A percentile compares a stretch with the other conserved stretches of the same genome.
Conservation (phyloP, 2,329 filamentous ascomycete genomes). For the Colletotrichum trifolii region DNA sequence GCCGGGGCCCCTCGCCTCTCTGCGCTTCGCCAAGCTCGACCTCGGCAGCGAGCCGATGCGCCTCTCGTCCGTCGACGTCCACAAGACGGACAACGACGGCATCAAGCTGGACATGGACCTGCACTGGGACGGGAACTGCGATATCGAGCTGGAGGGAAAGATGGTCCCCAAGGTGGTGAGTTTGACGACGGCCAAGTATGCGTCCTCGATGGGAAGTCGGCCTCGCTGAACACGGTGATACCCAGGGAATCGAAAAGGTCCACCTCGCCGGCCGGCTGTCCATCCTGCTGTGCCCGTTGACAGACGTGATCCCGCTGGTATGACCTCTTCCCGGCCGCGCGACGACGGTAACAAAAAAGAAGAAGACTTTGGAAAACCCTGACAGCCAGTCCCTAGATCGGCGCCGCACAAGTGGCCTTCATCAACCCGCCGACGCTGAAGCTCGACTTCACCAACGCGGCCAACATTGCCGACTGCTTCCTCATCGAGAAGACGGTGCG, state of each 20-base stretch:
- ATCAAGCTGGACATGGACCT: slow-evolving; percentile 62
- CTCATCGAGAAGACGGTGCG: slow-evolving; percentile 55
- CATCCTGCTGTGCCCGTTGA: slow-evolving; percentile 56
- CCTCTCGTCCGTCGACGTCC: slow-evolving; percentile 55
- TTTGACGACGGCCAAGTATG: neutral
- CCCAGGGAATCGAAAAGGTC: slow-evolving; percentile 57
- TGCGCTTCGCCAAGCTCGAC: slow-evolving; percentile 58
- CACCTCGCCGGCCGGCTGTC: slow-evolving; percentile 56
- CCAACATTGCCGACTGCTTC: slow-evolving; percentile 55
- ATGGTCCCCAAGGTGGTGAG: slow-evolving; percentile 55
- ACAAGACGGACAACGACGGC: slow-evolving; percentile 54
- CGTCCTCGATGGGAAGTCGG: neutral
- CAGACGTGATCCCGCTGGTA: slow-evolving; percentile 58
- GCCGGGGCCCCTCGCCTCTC: slow-evolving; percentile 53
- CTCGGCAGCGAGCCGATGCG: slow-evolving; percentile 54
- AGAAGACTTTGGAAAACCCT: neutral
- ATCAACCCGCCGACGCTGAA: slow-evolving; percentile 59
- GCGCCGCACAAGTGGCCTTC: slow-evolving; percentile 59
- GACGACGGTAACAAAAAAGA: neutral
- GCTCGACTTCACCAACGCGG: slow-evolving; percentile 59
- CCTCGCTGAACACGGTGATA: slow-evolving; percentile 16
- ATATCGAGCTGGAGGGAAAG: slow-evolving; percentile 58
- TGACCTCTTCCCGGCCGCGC: neutral
- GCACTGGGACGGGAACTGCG: slow-evolving; percentile 56
- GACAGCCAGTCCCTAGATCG: slow-evolving; percentile 49